Evolutionary conservation across 768 basidiomycete species (phyloP).

Genomic region (Pulveroboletus sp.): DNA sequence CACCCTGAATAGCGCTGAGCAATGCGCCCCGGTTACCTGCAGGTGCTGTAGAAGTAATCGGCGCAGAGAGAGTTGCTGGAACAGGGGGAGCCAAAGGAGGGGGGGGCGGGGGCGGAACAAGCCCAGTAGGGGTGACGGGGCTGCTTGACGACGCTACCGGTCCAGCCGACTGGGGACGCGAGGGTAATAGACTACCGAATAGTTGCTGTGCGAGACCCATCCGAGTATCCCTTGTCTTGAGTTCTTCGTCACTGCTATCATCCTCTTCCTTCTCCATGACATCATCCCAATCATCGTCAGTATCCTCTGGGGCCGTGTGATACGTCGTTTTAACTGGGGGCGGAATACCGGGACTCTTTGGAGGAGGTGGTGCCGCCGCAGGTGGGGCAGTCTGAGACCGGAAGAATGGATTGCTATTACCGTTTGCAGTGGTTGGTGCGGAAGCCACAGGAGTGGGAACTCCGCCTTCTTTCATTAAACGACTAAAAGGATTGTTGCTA

Average conservation of each 20-base stretch:
- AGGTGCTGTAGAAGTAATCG: conserved; percentile 37
- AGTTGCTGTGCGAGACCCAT: conserved; percentile 74
- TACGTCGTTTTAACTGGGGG: conserved; percentile 54
- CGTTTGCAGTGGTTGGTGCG: conserved; percentile 33
- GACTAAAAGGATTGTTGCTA: conserved; percentile 80
- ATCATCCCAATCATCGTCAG: conserved; percentile 86
- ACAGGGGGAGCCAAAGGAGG: conserved; percentile 35
- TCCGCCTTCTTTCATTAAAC: conserved; percentile 52
- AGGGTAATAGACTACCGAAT: conserved; percentile 69
- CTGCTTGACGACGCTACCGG: conserved; percentile 19
- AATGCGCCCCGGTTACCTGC: conserved; percentile 62
- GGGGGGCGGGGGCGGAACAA: conserved; percentile 37
- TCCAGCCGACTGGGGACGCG: conserved; percentile 56
- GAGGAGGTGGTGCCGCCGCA: conserved; percentile 37
- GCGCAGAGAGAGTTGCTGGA: conserved; percentile 15
- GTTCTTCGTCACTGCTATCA: conserved; percentile 79
- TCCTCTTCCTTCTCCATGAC: conserved; percentile 69
- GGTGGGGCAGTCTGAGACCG: conserved; percentile 44
- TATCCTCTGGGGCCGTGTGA: conserved; percentile 55
- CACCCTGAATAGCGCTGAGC: conserved; percentile 76
- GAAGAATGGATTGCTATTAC: conserved; percentile 77
- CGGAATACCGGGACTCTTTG: conserved; percentile 36
- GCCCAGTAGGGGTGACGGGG: conserved; percentile 31
- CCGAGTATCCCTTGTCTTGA: conserved; percentile 59
- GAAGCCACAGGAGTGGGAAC: conserved; percentile 24